Conservation (phyloP, 306 rosid genomes). For the Gastrolobium bilobum region DNA sequence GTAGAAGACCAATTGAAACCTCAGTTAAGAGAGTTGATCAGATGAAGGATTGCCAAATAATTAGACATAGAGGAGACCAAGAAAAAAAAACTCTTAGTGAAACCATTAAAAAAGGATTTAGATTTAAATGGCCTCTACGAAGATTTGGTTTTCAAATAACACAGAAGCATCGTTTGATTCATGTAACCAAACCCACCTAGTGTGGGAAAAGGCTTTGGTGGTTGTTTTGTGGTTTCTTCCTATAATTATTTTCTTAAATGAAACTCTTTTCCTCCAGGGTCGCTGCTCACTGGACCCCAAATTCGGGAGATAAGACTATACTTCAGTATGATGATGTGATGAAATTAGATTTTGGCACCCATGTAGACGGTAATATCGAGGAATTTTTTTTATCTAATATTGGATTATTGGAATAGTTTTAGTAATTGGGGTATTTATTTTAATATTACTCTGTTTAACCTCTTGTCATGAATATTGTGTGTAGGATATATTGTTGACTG, state of each 20-base stretch:
- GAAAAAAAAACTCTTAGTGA: not conserved
- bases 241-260: constrained; percentile 34
- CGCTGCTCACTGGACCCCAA: constrained; percentile 99
- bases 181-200: not conserved
- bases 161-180: not conserved
- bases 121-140: not conserved
- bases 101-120: constrained; percentile 5
- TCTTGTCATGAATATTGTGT: constrained; percentile 43
- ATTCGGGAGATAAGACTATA: constrained; percentile 89
- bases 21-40: not conserved
- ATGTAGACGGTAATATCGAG: constrained; percentile 80
- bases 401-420: constrained; percentile 28
- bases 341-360: constrained; percentile 99
- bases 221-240: constrained; percentile 14
- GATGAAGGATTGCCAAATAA: not conserved
- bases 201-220: not conserved
- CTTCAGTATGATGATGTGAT: constrained; percentile 97
- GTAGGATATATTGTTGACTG: constrained; percentile 90
- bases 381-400: not conserved
- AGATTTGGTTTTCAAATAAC: constrained; percentile 6
- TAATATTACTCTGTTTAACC: constrained; percentile 17
- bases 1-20: not conserved
- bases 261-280: constrained; percentile 66
- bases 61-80: constrained; percentile 23
- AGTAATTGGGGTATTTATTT: constrained; percentile 27